Base-by-base conservation (phyloP, 768 basidiomycete species). In the Termitomyces sp. region DNA sequence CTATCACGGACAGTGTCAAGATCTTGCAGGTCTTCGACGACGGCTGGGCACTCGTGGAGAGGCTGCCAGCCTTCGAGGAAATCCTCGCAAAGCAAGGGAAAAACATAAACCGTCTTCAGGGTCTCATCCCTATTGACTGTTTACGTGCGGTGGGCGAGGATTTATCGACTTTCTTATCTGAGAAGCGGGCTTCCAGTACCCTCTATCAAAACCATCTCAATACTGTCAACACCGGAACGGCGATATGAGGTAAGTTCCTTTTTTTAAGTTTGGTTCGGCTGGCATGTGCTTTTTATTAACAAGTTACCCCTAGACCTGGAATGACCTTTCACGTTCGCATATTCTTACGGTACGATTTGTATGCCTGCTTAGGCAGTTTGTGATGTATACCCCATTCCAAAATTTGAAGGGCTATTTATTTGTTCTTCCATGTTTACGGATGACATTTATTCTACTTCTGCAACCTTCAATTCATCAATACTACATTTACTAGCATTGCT, bases 111-210 rank as follows among this genome's bases (percentile, higher is more conserved):
- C 31, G 53, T 8, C 56, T 60, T 54, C 65, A 67, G 5, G 88
- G 87, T 0, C 65, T 89, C 53, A 86, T 90, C 46, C 88, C 88
- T 5, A 71, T 88, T n/a, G 84, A 87, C 62, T 89, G 87, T 66
- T 74, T 89, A 66, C 74, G 85, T 29, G 72, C 75, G 42, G 65
- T 69, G 24, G 73, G 75, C 18, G 76, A 82, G 65, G 70, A 75
- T 24, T 68, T 83, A 32, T 75, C 79, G 0, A 67, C 72, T 8
- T 84, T 83, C 70, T 67, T 83, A 49, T 72, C 74, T 14, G 71
- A 76, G 60, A 82, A 81, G 67, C 68, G 79, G 55, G 71, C 80
- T 43, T 79, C 57, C 8, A 42, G 37, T 3, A 22, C 27, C 22
- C 27, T 52, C 16, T 46, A 57, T 24, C 13, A 46, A 16, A 37